Evolutionary conservation across 208 protist genomes (phyloP), one percentile per base, ranked within the genome.

Genomic region (Leishmania braziliensis): DNA sequence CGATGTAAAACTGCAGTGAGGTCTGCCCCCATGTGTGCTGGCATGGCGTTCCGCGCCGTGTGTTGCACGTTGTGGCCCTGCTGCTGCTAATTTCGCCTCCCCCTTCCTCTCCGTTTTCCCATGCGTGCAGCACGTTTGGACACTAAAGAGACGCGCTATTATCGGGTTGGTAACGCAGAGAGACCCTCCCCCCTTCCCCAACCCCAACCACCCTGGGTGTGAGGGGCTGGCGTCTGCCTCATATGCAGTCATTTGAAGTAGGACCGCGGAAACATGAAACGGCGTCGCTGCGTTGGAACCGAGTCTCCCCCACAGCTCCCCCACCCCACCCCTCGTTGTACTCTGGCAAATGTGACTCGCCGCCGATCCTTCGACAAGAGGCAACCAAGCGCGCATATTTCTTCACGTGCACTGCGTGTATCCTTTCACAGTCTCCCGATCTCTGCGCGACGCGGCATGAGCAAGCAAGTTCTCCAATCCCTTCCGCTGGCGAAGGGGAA

Each of bases 401-500:
- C n/a, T 39, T 26, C n/a, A 10, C 29, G 60, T 0, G n/a, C 60
- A 18, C 29, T 39, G 60, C 60, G 36, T 16, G 60, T 36, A 66
- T 12, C n/a, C n/a, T 66, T 36, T 14, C 18, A 18, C 26, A 66
- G 12, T n/a, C 60, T 14, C 29, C 36, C 36, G 36, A 39, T 39
- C 36, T 39, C 36, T 39, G 36, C 68, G 46, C 43, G 43, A 5
- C 39, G 14, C 43, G 10, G 20, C 3, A 97, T 96, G 93, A 96
- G 90, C 83, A 95, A 91, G 66, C 88, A 94, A 75, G 65, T 94
- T 36, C 83, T 96, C 0, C 84, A 94, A 78, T 95, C 93, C 0
- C 86, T 97, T 39, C 93, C 95, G 0, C 63, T 98, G 26, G 95
- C 95, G 9, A 96, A 96, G 77, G 95, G 95, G 5, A 93, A 91